Evolutionary conservation across 2,329 filamentous ascomycete genomes (phyloP), one percentile per base, ranked within the genome.

Genomic region (Sporothrix inflata): DNA sequence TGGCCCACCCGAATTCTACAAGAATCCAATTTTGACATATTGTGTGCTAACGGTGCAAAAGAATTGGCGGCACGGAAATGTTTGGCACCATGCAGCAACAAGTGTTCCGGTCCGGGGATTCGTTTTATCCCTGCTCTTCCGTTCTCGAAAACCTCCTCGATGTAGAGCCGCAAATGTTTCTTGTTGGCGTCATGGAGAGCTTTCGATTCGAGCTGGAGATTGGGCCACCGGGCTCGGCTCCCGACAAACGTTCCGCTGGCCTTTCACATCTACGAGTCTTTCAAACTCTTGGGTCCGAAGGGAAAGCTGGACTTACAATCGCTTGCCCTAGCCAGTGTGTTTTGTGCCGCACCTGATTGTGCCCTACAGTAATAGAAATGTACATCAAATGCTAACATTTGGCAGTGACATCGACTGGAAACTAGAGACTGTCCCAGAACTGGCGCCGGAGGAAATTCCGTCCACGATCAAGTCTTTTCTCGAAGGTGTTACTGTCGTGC

Each of bases 371-470:
- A 21, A 8, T 8, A 9, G 16, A 55, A n/a, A 11, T 38, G 12
- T 24, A 5, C 11, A 42, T 30, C 4, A 8, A 0, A 9, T 16
- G 49, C 76, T 78, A 55, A 79, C 71, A 27, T 65, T 4, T 42
- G 40, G 14, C 27, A 83, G 82, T 53, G 71, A 71, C 3, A 74
- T 81, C 9, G 82, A 84, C 73, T 84, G 83, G 83, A 78, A 78
- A 3, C 63, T 84, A 2, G 77, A 78, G 34, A 78, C 80, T 0
- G 69, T 78, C 14, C 76, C 78, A 4, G 77, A 78, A 6, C 73
- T 78, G 8, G 57, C 49, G 1, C 12, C 61, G 1, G 42, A 49
- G 0, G 72, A 73, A 1, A 53, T 78, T 5, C 78, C 79, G 1
- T 72, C 74, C 5, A 69, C 66, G 6, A 63, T 80, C 11, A 69